Percentiles rank a stretch among this genome's conserved stretches.
Evolutionary conservation across 2,329 filamentous ascomycete genomes (phyloP).

Genomic region (Cladosporium sp.): DNA sequence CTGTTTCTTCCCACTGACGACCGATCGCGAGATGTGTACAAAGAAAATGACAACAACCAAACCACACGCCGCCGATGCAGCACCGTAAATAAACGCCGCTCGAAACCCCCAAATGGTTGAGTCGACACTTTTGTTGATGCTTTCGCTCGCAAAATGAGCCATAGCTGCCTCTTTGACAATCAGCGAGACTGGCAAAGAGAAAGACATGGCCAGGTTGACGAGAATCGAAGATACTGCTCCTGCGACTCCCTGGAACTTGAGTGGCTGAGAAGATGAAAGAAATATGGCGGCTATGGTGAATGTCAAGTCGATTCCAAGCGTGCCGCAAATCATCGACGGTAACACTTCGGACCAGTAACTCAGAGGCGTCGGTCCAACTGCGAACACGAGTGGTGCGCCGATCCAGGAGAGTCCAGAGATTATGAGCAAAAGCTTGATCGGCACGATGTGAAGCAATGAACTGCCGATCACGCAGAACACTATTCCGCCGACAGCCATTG

Average conservation of each 20-base stretch:
- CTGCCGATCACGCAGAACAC: constrained; percentile 30
- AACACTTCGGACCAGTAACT: constrained; percentile 34
- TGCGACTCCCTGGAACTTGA: constrained; percentile 31
- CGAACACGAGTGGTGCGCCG: constrained; percentile 32
- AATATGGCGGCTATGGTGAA: constrained; percentile 33
- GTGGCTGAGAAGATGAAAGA: constrained; percentile 29
- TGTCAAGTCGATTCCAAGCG: constrained; percentile 34
- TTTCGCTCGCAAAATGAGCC: neutral
- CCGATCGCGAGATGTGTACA: constrained; percentile 25
- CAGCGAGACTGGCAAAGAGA: constrained; percentile 32
- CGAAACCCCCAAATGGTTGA: constrained; percentile 19
- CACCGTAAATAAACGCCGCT: constrained; percentile 29
- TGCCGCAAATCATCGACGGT: constrained; percentile 35
- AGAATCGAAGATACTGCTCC: constrained; percentile 34
- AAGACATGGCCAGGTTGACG: constrained; percentile 35
- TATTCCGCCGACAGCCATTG: constrained; percentile 32
- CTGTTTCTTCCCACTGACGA: constrained; percentile 16
- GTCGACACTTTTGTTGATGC: neutral
- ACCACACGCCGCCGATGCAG: constrained; percentile 27
- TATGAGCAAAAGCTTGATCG: constrained; percentile 26
- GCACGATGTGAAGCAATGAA: constrained; percentile 28
- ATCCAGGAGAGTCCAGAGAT: constrained; percentile 33
- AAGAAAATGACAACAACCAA: constrained; percentile 26
- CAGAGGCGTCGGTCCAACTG: constrained; percentile 27
- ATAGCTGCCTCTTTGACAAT: constrained; percentile 19